Evolutionary conservation across 2,329 filamentous ascomycete genomes (phyloP), one percentile per base, ranked within the genome.

Genomic region (Thelonectria blattea): DNA sequence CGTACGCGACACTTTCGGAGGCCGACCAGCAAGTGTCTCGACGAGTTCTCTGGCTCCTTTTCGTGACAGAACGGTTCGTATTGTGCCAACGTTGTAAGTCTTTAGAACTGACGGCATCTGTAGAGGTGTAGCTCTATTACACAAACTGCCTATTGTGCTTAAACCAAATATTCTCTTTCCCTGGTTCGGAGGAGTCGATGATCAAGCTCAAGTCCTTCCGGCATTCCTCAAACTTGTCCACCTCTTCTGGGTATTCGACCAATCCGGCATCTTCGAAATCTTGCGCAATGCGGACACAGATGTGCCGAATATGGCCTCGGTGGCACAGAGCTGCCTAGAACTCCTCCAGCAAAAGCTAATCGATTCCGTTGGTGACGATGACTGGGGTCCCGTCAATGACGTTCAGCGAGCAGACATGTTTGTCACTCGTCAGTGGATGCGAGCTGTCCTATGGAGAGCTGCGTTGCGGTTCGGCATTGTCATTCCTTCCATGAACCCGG

Each of bases 351-450:
- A 72, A 39, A 79, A 76, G 18, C 72, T 83, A 0, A 76, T 78
- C 3, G 78, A 81, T 41, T 75, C 73, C 0, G 71, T 77, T 0
- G 66, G 73, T 1, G 75, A 79, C 5, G 73, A 75, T 3, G 76
- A 76, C 7, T 71, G 70, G 46, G 72, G 72, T 0, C 65, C 62
- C 0, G 75, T 76, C n/a, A 82, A 78, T n/a, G 79, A 82, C 24
- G 76, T 83, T 0, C 81, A 83, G 56, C 76, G 76, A 8, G 81
- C 80, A 3, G 81, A 83, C 50, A 74, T 83, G n/a, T 78, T 75
- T 58, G 80, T 82, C 3, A 83, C 81, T 0, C 71, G 79, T 1
- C 80, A 82, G 47, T 83, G 81, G 81, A 83, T 83, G 80, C 76
- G 79, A 8, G 77, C 80, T 43, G 75, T 83, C 3, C 62, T 82